Evolutionary conservation across 2,329 filamentous ascomycete genomes (phyloP).

Genomic region (Aspergillus sojae): DNA sequence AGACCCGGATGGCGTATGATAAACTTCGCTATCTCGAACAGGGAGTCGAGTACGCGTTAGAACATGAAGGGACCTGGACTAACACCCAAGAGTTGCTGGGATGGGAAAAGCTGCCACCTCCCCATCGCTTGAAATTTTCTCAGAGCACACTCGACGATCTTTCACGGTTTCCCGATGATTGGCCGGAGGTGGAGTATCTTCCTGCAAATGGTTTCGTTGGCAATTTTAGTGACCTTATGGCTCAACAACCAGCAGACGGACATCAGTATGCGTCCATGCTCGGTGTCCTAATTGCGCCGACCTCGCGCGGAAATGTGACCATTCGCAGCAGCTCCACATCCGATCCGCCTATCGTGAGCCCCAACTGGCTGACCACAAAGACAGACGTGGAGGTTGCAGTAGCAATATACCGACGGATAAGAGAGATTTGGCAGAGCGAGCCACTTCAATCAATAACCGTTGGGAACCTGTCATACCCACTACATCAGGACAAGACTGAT

Average conservation of each 20-base stretch:
- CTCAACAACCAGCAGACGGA: slow-evolving; percentile 25
- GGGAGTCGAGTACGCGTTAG: background rate
- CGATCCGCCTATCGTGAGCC: slow-evolving; percentile 45
- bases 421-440: slow-evolving; percentile 32
- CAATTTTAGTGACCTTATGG: background rate
- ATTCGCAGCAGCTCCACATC: slow-evolving; percentile 35
- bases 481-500: background rate
- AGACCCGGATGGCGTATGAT: background rate
- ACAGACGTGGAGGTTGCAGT: slow-evolving; percentile 48
- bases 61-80: background rate
- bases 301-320: slow-evolving; percentile 49
- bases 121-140: background rate
- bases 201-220: slow-evolving; percentile 4
- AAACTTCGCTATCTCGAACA: background rate
- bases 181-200: slow-evolving; percentile 14
- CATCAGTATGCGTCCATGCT: slow-evolving; percentile 33
- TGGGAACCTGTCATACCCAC: background rate
- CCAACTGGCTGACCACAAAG: slow-evolving; percentile 45
- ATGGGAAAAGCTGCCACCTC: slow-evolving; percentile 15
- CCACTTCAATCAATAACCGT: background rate
- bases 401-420: slow-evolving; percentile 41
- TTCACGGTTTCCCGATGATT: slow-evolving; percentile 6
- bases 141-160: background rate
- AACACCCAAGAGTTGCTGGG: slow-evolving; percentile 1
- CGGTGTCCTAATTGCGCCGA: slow-evolving; percentile 40